Evolutionary conservation across 176 grass and related monocot species (phyloP), one percentile per base, ranked within the genome.

Genomic region (Secale cereale): DNA sequence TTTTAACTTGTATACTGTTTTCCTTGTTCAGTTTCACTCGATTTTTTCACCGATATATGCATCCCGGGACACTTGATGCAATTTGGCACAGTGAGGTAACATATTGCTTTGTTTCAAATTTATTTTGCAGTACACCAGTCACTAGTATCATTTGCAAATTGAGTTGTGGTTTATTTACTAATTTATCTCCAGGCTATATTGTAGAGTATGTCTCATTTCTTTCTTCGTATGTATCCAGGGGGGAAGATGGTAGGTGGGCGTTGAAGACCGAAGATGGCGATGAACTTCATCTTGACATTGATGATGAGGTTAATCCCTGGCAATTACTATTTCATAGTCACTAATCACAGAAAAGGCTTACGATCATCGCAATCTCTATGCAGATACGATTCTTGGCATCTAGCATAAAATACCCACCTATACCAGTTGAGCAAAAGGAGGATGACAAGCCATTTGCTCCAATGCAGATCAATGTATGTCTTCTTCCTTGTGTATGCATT

Each of bases 381-480:
- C 87, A 98, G 96, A 93, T 98, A 86, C 81, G 91, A 63, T 89
- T 98, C 74, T 77, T 90, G 77, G 91, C 94, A 72, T 89, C 93
- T 82, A 94, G 83, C 66, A 86, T 89, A 86, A 98, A 91, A 61
- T 98, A 94, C 70, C 96, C 89, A 8, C 79, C 91, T 84, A 90
- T 94, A 77, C 96, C 96, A 69, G 59, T 92, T 40, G 96, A 94
- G 76, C 96, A 98, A 85, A 90, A 94, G 76, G 91, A 90, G 70
- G 64, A 91, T 82, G 88, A 89, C 26, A 82, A 83, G 65, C 91
- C 93, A 79, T 98, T 98, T 85, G 81, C 91, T 80, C 93, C 96
- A 70, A 95, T 98, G 96, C 85, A 94, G 71, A 94, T 98, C 66
- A 87, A 83, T 82, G 96, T 98, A 85, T 63, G 88, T 45, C 29